phyloP scores from a whole-genome alignment of 306 rosid species.

The Lotus japonicus region DNA sequence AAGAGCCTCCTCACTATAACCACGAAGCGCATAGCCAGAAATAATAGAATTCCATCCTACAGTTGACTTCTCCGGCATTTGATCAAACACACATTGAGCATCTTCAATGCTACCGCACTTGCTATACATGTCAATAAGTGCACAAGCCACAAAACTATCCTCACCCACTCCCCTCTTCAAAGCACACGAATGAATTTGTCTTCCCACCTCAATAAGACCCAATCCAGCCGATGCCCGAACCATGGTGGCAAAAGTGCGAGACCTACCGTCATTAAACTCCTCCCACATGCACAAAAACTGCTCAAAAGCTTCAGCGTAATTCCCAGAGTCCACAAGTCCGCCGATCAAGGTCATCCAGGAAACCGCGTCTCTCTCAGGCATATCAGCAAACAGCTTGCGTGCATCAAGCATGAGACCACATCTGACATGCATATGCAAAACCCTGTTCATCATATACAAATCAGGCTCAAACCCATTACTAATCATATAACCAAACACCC shows the following conservation, averaged over 20 bases:
- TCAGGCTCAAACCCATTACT: slow-evolving; percentile 57
- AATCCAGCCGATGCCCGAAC: slow-evolving; percentile 68
- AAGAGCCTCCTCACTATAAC: slow-evolving; percentile 80
- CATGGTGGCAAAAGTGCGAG: slow-evolving; percentile 58
- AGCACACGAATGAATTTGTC: slow-evolving; percentile 68
- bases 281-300: slow-evolving; percentile 62
- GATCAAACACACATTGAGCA: slow-evolving; percentile 70
- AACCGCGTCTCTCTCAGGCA: slow-evolving; percentile 49
- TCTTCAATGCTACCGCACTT: slow-evolving; percentile 80
- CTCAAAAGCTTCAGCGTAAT: slow-evolving; percentile 48
- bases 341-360: slow-evolving; percentile 62
- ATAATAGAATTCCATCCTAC: slow-evolving; percentile 85
- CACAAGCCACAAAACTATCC: slow-evolving; percentile 58
- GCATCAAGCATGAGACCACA: slow-evolving; percentile 76
- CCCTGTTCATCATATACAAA: slow-evolving; percentile 65
- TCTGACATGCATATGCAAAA: slow-evolving; percentile 64
- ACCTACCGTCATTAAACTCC: slow-evolving; percentile 42
- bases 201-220: slow-evolving; percentile 46
- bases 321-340: slow-evolving; percentile 65
- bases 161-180: slow-evolving; percentile 57
- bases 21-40: slow-evolving; percentile 82
- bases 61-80: slow-evolving; percentile 66
- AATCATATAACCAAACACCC: slow-evolving; percentile 48
- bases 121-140: slow-evolving; percentile 82
- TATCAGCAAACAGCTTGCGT: slow-evolving; percentile 46